Evolutionary conservation across 2,329 filamentous ascomycete genomes (phyloP), one percentile per base, ranked within the genome.

Genomic region (Teratosphaeria gauchensis): DNA sequence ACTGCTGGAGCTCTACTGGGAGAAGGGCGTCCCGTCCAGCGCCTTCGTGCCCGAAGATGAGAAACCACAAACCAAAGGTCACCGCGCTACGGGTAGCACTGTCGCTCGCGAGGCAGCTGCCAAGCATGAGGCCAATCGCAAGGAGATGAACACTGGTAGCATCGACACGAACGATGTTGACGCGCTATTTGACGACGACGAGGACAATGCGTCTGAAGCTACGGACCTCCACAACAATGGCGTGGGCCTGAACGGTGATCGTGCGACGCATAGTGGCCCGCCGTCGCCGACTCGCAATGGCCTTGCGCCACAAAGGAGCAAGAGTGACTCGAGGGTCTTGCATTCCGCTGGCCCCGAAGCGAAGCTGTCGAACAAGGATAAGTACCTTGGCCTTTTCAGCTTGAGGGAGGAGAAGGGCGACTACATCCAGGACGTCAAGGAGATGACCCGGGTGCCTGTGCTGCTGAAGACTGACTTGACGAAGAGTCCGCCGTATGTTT

Each of bases 401-500:
- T 81, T 99, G 66, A 84, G 94, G 56, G 92, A 99, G 74, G 89
- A 95, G 76, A 88, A 89, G 66, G 92, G 92, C 64, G 89, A 97
- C 68, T 95, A 95, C 78, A 96, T 99, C 70, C 94, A 99, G 77
- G 94, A 99, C 74, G 91, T 99, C 65, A 92, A 87, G 59, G 94
- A 99, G 80, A 96, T 99, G 92, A 92, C 90, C 51, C 84, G 92
- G 66, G 89, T 99, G 62, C 94, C 94, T n/a, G 89, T 99, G 66
- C 95, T 99, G 73, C 78, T 99, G 70, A 97, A 96, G 86, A 97
- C 94, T 65, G 94, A 99, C 78, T 83, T 99, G 70, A 90, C 82
- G 78, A 99, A 99, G 89, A 97, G 92, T 79, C 94, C 94, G 77
- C 94, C 94, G 92, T 99, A 88, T 86, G 94, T 92, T 62, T 46